Percentiles rank a stretch among this genome's conserved stretches.
Evolutionary conservation across 441 rosid species (phyloP).

Genomic region (Gossypium laxum): DNA sequence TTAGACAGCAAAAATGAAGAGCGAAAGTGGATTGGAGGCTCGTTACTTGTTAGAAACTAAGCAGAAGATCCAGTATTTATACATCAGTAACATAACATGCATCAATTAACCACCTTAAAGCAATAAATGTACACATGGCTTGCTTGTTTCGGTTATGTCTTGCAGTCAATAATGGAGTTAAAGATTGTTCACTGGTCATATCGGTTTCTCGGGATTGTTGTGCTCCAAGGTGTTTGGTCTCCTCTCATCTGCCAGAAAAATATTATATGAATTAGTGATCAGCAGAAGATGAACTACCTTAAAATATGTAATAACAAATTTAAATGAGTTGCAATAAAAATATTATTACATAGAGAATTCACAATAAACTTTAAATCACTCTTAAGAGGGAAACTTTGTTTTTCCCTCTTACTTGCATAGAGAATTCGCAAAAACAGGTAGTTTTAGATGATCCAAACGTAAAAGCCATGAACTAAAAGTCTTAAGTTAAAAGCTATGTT

Average conservation of each 20-base stretch:
- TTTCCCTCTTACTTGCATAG: background rate
- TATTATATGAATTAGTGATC: background rate
- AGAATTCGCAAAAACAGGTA: background rate
- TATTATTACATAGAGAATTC: background rate
- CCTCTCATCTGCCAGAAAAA: slow-evolving; percentile 31
- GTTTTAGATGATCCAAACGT: background rate
- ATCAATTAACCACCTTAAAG: slow-evolving; percentile 26
- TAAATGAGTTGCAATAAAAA: background rate
- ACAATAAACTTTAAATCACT: background rate
- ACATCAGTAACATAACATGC: slow-evolving; percentile 22
- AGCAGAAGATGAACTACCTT: background rate
- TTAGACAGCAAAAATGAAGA: slow-evolving; percentile 4
- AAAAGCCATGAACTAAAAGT: background rate
- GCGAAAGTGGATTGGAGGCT: background rate
- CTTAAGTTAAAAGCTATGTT: background rate
- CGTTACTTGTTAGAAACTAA: slow-evolving; percentile 27
- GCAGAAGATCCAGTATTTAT: slow-evolving; percentile 18
- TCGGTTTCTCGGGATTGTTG: slow-evolving; percentile 13
- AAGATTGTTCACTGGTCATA: slow-evolving; percentile 18
- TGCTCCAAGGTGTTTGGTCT: slow-evolving; percentile 18
- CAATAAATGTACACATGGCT: slow-evolving; percentile 31
- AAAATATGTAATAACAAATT: background rate
- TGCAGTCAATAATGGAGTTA: slow-evolving; percentile 15
- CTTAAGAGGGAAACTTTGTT: background rate
- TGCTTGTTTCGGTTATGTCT: slow-evolving; percentile 7